Evolutionary conservation across 495 filamentous ascomycete species (phyloP).

Genomic region (Lophium mytilinum): DNA sequence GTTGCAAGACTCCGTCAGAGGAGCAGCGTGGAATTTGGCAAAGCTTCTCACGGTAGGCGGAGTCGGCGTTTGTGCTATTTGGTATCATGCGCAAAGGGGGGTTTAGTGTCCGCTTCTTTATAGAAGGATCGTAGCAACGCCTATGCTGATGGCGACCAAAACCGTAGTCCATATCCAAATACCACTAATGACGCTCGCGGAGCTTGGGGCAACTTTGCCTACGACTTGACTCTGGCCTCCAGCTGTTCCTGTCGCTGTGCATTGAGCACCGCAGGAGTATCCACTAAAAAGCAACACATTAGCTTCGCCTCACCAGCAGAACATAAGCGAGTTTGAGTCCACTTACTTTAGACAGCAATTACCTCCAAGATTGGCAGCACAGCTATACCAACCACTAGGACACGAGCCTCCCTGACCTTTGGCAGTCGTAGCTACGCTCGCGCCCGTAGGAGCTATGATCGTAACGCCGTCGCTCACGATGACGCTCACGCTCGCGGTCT

Average conservation of each 20-base stretch:
- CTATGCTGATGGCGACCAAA: not conserved
- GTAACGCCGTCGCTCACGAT: constrained; percentile 57
- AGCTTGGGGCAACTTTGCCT: constrained; percentile 14
- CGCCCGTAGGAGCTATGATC: constrained; percentile 52
- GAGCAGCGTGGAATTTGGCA: too few relatives aligned
- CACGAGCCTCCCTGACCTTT: constrained; percentile 11
- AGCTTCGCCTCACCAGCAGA: not conserved
- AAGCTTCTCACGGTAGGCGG: too few relatives aligned
- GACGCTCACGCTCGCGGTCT: constrained; percentile 43
- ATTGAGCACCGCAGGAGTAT: constrained; percentile 19
- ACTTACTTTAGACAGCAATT: constrained; percentile 17
- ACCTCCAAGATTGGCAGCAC: constrained; percentile 17
- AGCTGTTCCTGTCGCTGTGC: constrained; percentile 12
- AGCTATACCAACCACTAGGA: constrained; percentile 20
- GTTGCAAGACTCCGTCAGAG: too few relatives aligned
- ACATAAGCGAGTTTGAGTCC: not conserved
- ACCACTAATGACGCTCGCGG: not conserved
- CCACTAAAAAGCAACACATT: not conserved
- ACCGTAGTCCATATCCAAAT: constrained; percentile 7
- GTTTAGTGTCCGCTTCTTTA: not conserved
- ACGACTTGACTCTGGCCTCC: constrained; percentile 5
- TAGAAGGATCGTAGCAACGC: constrained; percentile 8
- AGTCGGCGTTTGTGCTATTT: too few relatives aligned
- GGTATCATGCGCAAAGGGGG: too few relatives aligned
- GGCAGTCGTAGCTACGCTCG: constrained; percentile 15